Evolutionary conservation across 306 rosid species (phyloP).

Genomic region (Vachellia pachyceras): DNA sequence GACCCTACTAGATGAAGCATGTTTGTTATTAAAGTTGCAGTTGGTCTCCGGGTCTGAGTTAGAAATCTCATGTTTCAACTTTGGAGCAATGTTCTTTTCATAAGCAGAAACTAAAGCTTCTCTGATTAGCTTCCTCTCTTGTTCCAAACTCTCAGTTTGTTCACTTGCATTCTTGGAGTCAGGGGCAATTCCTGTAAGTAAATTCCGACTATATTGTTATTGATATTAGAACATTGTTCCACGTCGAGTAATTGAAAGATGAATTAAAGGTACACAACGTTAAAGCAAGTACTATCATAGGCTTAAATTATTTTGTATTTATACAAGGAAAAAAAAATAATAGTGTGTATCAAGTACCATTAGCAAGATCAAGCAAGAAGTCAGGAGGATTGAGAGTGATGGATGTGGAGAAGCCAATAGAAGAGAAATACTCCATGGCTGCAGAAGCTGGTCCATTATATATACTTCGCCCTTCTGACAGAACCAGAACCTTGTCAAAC

Average conservation of each 20-base stretch:
- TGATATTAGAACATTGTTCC: too few relatives aligned
- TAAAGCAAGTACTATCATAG: too few relatives aligned
- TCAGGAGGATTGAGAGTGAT: conserved; percentile 80
- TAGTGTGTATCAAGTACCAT: neutral
- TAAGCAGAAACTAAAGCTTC: conserved; percentile 72
- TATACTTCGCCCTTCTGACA: conserved; percentile 80
- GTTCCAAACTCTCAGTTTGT: conserved; percentile 62
- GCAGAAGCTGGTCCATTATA: conserved; percentile 66
- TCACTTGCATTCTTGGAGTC: conserved; percentile 57
- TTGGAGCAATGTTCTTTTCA: conserved; percentile 58
- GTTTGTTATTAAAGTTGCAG: conserved; percentile 44
- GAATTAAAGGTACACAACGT: too few relatives aligned
- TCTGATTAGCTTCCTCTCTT: conserved; percentile 62
- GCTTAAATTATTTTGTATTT: too few relatives aligned
- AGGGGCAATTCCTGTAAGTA: conserved; percentile 63
- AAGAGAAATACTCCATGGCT: conserved; percentile 68
- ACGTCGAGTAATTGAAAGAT: too few relatives aligned
- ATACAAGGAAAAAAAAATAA: too few relatives aligned
- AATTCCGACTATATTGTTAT: neutral
- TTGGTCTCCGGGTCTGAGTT: conserved; percentile 47
- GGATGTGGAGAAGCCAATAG: conserved; percentile 68
- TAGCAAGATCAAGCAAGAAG: conserved; percentile 83
- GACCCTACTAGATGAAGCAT: conserved; percentile 52
- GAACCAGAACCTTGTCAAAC: conserved; percentile 78
- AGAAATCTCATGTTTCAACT: conserved; percentile 65